phyloP scores from a whole-genome alignment of 2,329 filamentous ascomycete genomes.

The Metarhizium anisopliae region DNA sequence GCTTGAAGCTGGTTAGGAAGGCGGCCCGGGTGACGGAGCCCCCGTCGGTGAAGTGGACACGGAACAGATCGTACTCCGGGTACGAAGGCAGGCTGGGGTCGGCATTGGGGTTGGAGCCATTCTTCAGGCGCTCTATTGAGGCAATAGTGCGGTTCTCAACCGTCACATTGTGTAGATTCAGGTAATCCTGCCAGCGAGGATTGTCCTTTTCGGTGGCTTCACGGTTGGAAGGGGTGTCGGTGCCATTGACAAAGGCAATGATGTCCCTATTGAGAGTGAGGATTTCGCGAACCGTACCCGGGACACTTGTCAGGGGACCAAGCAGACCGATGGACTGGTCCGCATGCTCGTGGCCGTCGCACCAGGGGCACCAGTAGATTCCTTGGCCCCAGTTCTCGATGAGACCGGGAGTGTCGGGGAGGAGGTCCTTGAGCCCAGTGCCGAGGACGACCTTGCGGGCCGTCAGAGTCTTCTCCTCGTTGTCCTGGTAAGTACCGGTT shows the following conservation, averaged over 20 bases:
- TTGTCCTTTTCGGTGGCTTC: constrained; percentile 27
- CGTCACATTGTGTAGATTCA: constrained; percentile 39
- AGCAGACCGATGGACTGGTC: constrained; percentile 49
- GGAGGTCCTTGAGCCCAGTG: constrained; percentile 45
- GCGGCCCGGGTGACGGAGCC: constrained; percentile 35
- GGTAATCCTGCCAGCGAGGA: constrained; percentile 39
- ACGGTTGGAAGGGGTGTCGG: constrained; percentile 36
- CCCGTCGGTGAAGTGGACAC: constrained; percentile 41
- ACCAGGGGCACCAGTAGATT: constrained; percentile 58
- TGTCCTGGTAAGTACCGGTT: constrained; percentile 13
- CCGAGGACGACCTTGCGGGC: constrained; percentile 48
- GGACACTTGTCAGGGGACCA: constrained; percentile 32
- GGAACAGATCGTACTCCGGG: constrained; percentile 46
- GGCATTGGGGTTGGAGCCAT: constrained; percentile 25
- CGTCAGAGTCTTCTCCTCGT: constrained; percentile 24
- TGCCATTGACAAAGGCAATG: constrained; percentile 51
- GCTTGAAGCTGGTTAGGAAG: constrained; percentile 40
- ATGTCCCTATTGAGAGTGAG: constrained; percentile 46
- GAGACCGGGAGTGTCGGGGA: constrained; percentile 47
- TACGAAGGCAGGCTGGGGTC: constrained; percentile 33
- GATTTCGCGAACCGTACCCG: constrained; percentile 40
- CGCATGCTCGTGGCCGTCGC: constrained; percentile 52
- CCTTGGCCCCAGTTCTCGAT: constrained; percentile 48
- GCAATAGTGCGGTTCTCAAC: constrained; percentile 48
- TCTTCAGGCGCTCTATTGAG: constrained; percentile 35